Base-by-base conservation (phyloP, 768 basidiomycete species). In the Kondoa subrosea region DNA sequence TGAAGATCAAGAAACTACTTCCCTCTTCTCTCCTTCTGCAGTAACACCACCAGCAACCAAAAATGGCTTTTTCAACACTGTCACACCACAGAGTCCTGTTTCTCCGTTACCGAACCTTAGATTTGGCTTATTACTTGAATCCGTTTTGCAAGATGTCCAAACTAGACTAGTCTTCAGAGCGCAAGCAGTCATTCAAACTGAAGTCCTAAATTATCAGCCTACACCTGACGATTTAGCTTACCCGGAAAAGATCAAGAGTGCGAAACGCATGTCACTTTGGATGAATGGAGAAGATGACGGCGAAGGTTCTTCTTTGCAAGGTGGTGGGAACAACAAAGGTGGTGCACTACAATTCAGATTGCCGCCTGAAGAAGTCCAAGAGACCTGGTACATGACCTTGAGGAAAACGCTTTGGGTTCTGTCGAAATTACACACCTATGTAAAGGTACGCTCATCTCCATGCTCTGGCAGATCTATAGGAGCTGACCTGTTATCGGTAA, bases 121-220 rank as follows among this genome's bases (percentile, higher is more conserved):
- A 71, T 88, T 89, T 72, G 85, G 85, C 66, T 83, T 86, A 57
- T 78, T 97, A 1, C 78, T 96, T 60, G 83, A 87, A 74, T 89
- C 91, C 85, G 86, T 96, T 0, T 77, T 96, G 30, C 92, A 96
- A 76, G 93, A 97, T 75, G 91, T 92, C 0, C 93, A 97, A 80
- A 96, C 95, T 15, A 79, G 91, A 66, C 77, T 97, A 59, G 91
- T 96, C 73, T 97, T 97, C 82, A 88, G 95, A 76, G 92, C 92
- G 3, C 92, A 97, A 77, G 83, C 89, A 1, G 82, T 95, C 58
- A 84, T 99, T 33, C 88, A 91, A 74, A 82, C 83, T 33, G 93
- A 96, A 64, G 89, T 97, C 34, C 80, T 86, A 71, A 85, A 88
- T 73, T 96, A 87, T 76, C 81, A 81, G 0, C 85, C 90, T 0